These are phyloP conservation scores for Penicillium sp. DNA, from an alignment of 2,329 filamentous ascomycete genomes.

Conservation along the genomic window DNA sequence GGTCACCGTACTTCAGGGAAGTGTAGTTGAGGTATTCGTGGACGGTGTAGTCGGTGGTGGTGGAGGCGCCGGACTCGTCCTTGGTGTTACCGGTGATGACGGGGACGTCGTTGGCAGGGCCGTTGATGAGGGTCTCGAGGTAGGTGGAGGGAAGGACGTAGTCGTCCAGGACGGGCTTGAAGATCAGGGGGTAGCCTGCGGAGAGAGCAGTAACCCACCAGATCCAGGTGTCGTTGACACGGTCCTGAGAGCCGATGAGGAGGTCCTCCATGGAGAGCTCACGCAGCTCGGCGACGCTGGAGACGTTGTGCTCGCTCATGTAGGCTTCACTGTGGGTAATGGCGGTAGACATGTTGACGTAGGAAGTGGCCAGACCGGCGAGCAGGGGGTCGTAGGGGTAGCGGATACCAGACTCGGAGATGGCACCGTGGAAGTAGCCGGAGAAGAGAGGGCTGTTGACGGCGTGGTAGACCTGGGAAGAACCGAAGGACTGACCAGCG, in stretches of 20 bases:
- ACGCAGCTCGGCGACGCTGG: conserved; percentile 19
- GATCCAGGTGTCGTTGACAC: conserved; percentile 19
- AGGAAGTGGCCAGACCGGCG: conserved; percentile 24
- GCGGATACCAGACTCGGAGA: conserved; percentile 26
- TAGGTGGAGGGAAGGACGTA: conserved; percentile 24
- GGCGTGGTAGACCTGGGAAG: conserved; percentile 26
- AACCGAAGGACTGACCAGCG: conserved; percentile 24
- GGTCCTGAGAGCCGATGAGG: conserved; percentile 21
- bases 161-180: conserved; percentile 23
- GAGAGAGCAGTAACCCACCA: conserved; percentile 27
- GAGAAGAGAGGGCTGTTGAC: conserved; percentile 26
- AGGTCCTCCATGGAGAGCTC: conserved; percentile 20
- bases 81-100: conserved; percentile 32
- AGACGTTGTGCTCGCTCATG: conserved; percentile 20
- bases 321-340: conserved; percentile 22
- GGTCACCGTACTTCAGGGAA: conserved; percentile 28
- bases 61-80: conserved; percentile 26
- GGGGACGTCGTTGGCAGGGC: conserved; percentile 30
- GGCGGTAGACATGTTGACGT: conserved; percentile 24
- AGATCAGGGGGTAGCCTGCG: conserved; percentile 23
- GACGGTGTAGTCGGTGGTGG: conserved; percentile 19
- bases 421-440: conserved; percentile 26
- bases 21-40: conserved; percentile 22
- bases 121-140: conserved; percentile 20
- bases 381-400: conserved; percentile 25